phyloP scores from a whole-genome alignment of 306 rosid species.

The Abrus precatorius region DNA sequence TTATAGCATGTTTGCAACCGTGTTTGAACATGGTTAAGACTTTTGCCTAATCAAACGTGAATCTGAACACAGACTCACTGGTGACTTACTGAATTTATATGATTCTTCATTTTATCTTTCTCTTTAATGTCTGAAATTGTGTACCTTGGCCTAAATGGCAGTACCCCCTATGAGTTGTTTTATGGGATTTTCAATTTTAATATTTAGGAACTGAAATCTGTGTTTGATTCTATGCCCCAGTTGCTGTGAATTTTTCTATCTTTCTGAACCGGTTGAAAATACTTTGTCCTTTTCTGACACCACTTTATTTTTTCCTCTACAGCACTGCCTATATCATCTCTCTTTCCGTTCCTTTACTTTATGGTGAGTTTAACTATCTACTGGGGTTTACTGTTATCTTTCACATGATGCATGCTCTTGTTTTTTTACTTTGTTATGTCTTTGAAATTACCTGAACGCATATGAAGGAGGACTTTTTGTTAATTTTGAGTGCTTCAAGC shows the following conservation, averaged over 20 bases:
- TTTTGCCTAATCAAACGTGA: too few species aligned
- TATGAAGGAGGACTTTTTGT: too few species aligned
- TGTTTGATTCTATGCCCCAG: background rate
- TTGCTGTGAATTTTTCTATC: background rate
- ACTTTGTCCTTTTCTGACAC: background rate
- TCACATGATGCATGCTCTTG: background rate
- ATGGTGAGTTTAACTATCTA: conserved; percentile 53
- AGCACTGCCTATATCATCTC: conserved; percentile 60
- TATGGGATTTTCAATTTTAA: background rate
- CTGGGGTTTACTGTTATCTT: background rate
- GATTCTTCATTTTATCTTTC: background rate
- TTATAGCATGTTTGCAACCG: too few species aligned
- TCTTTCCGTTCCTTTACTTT: conserved; percentile 65
- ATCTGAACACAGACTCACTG: too few species aligned
- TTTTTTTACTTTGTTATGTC: background rate
- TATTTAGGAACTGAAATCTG: background rate
- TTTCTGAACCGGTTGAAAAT: background rate
- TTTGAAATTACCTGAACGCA: too few species aligned
- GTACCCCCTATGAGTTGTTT: background rate
- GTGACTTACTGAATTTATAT: background rate
- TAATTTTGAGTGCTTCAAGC: background rate
- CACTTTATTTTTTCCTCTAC: conserved; percentile 30
- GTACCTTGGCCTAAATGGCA: background rate
- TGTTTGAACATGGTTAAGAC: too few species aligned
- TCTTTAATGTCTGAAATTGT: background rate